A percentile compares a stretch with the other conserved stretches of the same genome.
These are phyloP conservation scores for Achaetomiella virescens DNA, from an alignment of 495 filamentous ascomycete species.

Conservation along the genomic window DNA sequence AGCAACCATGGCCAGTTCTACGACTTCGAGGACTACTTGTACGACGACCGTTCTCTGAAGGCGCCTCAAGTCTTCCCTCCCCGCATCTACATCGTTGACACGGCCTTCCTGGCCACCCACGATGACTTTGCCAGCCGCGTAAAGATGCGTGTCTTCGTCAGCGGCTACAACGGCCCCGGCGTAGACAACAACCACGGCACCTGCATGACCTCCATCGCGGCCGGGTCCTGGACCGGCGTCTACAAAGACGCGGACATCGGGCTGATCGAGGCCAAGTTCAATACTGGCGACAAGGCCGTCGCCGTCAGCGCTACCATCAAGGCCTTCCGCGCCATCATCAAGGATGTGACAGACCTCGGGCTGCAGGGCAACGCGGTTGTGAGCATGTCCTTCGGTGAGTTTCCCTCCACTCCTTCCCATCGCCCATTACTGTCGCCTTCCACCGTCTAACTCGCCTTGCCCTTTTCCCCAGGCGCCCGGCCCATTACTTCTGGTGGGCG, in stretches of 20 bases:
- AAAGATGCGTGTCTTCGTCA: not conserved
- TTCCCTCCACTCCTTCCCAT: not conserved
- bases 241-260: not conserved
- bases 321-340: not conserved
- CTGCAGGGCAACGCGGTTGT: not conserved
- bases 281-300: not conserved
- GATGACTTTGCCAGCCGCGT: not conserved
- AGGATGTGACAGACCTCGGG: not conserved
- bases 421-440: not conserved
- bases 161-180: not conserved
- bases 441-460: not conserved
- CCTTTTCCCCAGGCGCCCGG: too few species aligned
- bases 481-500: too few species aligned
- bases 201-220: not conserved
- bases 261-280: not conserved
- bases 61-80: not conserved
- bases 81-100: not conserved
- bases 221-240: not conserved
- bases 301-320: not conserved
- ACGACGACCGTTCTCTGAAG: not conserved
- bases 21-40: not conserved
- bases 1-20: not conserved
- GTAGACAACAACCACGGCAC: not conserved
- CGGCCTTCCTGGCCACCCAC: not conserved
- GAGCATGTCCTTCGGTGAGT: not conserved